Evolutionary conservation across 352 stramenopile genomes (phyloP).

Genomic region (Phytophthora quininea): DNA sequence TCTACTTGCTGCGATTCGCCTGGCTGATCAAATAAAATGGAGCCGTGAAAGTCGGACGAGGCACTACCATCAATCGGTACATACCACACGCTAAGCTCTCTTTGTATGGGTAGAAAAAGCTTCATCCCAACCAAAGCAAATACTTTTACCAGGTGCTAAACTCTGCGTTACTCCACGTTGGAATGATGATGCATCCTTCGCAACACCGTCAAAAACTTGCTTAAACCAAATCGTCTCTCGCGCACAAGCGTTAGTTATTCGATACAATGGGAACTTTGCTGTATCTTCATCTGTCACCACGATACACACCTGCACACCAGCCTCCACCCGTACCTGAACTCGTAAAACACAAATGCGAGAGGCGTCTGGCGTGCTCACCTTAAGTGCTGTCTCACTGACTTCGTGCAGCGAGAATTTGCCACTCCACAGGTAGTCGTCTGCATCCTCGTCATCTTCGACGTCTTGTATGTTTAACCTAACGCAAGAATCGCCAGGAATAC

Average conservation of each 20-base stretch:
- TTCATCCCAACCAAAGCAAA: conserved; percentile 89
- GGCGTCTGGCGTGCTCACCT: conserved; percentile 85
- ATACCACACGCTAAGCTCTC: conserved; percentile 68
- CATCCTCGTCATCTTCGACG: conserved; percentile 13
- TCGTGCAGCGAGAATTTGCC: conserved; percentile 85
- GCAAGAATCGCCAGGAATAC: conserved; percentile 60
- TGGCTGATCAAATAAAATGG: conserved; percentile 75
- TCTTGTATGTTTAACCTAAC: conserved; percentile 68
- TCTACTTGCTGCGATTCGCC: conserved; percentile 70
- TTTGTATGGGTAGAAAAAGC: conserved; percentile 78
- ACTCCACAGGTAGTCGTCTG: conserved; percentile 68
- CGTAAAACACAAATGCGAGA: conserved; percentile 80
- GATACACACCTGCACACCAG: conserved; percentile 72
- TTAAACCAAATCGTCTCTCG: conserved; percentile 82
- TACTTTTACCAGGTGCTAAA: conserved; percentile 67
- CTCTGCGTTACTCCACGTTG: conserved; percentile 75
- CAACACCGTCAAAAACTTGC: conserved; percentile 76
- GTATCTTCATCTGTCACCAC: conserved; percentile 76
- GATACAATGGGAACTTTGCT: conserved; percentile 71
- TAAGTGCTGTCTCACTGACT: conserved; percentile 84
- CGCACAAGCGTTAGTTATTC: conserved; percentile 78
- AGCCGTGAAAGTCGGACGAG: conserved; percentile 45
- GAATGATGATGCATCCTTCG: conserved; percentile 46
- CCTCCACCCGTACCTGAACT: conserved; percentile 80
- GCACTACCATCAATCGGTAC: conserved; percentile 42